Percentiles rank a stretch among this genome's conserved stretches.
Conservation (phyloP, 2,329 filamentous ascomycete species). For the Penicillium vulpinum region DNA sequence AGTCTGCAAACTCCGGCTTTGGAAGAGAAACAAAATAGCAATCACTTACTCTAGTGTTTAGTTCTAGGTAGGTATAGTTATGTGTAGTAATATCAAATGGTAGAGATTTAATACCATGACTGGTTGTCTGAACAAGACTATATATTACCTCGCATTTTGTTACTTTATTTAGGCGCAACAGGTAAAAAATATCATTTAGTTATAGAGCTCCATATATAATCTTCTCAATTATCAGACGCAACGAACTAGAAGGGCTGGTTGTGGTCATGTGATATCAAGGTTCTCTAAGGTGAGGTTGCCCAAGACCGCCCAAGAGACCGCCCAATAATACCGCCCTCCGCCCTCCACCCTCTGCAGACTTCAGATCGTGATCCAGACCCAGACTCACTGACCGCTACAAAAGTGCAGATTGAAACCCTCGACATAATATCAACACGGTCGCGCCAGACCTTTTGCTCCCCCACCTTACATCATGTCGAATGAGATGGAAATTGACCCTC, state of each 20-base stretch:
- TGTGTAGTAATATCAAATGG: not conserved
- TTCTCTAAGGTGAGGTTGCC: not conserved
- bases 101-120: not conserved
- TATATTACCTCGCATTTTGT: not conserved
- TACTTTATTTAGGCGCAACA: not conserved
- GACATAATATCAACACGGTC: constrained; percentile 54
- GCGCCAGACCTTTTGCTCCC: constrained; percentile 51
- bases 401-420: constrained; percentile 8
- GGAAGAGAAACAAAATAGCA: not conserved
- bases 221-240: not conserved
- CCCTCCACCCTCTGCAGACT: constrained; percentile 4
- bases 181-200: not conserved
- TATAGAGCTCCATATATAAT: not conserved
- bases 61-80: not conserved
- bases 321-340: not conserved
- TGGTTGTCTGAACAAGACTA: not conserved
- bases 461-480: constrained; percentile 41
- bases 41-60: not conserved
- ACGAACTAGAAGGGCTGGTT: too few species aligned
- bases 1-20: not conserved
- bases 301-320: not conserved
- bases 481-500: constrained; percentile 50
- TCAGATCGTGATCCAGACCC: not conserved
- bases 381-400: constrained; percentile 1
- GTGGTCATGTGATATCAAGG: constrained; percentile 6